Percentiles rank a stretch among this genome's conserved stretches.
phyloP scores from a whole-genome alignment of 2,329 filamentous ascomycete genomes.

The Fusarium beomiforme region DNA sequence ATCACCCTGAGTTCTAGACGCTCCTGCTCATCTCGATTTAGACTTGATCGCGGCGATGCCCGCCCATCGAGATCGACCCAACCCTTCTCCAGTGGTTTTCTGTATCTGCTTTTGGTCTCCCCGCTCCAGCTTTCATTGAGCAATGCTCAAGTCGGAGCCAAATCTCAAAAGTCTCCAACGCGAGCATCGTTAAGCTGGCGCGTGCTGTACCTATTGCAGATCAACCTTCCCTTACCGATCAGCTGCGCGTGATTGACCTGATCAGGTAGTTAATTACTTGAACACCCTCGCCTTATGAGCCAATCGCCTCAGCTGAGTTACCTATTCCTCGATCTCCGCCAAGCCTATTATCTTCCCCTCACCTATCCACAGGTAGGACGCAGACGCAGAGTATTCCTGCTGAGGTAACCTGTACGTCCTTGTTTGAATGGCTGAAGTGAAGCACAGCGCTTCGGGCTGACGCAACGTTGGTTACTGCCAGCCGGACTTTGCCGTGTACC shows the following conservation, averaged over 20 bases:
- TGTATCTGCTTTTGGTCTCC: neutral
- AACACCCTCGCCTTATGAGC: slow-evolving; percentile 21
- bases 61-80: neutral
- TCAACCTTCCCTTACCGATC: neutral
- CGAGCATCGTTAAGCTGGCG: neutral
- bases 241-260: neutral
- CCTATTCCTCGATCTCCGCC: slow-evolving; percentile 16
- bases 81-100: neutral
- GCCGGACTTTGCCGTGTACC: slow-evolving; percentile 10
- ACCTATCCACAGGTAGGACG: neutral
- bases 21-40: neutral
- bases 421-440: neutral
- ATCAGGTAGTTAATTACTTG: neutral
- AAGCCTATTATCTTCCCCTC: slow-evolving; percentile 1
- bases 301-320: slow-evolving; percentile 30
- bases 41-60: slow-evolving; percentile 13
- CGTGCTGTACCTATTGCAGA: neutral
- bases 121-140: neutral
- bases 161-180: neutral
- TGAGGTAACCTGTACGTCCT: neutral
- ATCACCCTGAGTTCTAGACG: neutral
- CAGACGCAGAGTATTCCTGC: neutral
- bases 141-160: neutral
- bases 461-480: slow-evolving; percentile 20
- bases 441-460: slow-evolving; percentile 1